Base-by-base conservation (phyloP, 352 stramenopile genomes). In the Pythium oligandrum region DNA sequence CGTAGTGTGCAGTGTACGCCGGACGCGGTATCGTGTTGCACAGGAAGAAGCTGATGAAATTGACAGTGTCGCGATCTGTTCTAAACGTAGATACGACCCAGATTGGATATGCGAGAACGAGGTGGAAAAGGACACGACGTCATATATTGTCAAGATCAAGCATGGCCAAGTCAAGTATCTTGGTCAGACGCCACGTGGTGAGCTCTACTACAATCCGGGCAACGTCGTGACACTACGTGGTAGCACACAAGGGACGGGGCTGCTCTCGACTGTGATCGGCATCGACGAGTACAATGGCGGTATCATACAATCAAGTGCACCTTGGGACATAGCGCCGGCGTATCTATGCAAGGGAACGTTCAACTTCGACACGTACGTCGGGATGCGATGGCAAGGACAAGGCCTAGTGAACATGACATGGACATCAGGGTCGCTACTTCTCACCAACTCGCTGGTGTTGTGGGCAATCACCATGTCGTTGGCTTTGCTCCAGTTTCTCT, bases 41-140 rank as follows among this genome's bases (percentile, higher is more conserved):
- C 39, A 53, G n/a, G 38, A 63, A 26, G 40, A 9, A n/a, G 47
- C 52, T 6, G 54, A 37, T n/a, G 45, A 49, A 8, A 55, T 67
- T 34, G 59, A 67, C 53, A 56, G 48, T 35, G 43, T 67, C 8
- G 59, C 59, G 51, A 57, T 55, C 46, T 67, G 59, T 50, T 59
- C 59, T 10, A 39, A 49, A 36, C 53, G 53, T 34, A 33, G 11
- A 40, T 67, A 52, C 43, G 59, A 67, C 40, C 53, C 53, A 5
- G 35, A 67, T 6, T 67, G 59, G 59, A 44, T 63, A 4, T 67
- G 59, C 37, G 59, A 67, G 45, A 67, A 63, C 51, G 49, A 63
- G 17, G 59, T 67, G 33, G 53, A 35, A 7, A 49, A 46, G n/a
- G 54, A 58, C 47, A 44, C 52, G 1, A 45, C 7, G 35, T 52